These are phyloP conservation scores for Tremella mesenterica DNA, from an alignment of 768 basidiomycete genomes.

Conservation along the genomic window DNA sequence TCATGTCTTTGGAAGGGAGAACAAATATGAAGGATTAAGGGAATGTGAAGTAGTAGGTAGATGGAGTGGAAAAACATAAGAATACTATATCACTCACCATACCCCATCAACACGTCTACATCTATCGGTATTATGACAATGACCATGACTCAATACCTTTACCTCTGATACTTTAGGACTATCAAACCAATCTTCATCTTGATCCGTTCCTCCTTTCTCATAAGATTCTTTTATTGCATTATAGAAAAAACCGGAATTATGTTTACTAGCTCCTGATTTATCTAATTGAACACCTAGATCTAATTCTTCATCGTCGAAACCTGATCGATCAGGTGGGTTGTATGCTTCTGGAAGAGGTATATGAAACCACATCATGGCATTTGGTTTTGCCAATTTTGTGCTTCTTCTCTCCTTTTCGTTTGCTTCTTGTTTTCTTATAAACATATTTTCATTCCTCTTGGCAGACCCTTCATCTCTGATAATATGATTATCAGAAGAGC, in stretches of 20 bases:
- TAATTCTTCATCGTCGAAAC: conserved; percentile 53
- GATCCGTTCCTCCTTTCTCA: conserved; percentile 56
- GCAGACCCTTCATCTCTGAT: no score
- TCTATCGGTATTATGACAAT: conserved; percentile 82
- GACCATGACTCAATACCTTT: conserved; percentile 83
- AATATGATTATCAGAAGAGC: no score
- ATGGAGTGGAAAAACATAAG: no score
- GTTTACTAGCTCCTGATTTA: conserved; percentile 45
- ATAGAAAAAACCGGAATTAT: conserved; percentile 72
- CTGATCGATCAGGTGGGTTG: conserved; percentile 57
- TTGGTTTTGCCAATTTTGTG: conserved; percentile 73
- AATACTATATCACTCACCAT: conserved; percentile 83
- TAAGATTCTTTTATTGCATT: conserved; percentile 64
- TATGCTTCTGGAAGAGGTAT: conserved; percentile 84
- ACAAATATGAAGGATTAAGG: no score
- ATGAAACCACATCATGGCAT: conserved; percentile 96
- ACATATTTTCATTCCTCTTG: no score
- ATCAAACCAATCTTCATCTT: conserved; percentile 34
- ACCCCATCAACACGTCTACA: conserved; percentile 75
- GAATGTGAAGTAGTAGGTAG: no score
- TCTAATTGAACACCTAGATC: conserved; percentile 61
- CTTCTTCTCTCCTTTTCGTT: conserved; percentile 52
- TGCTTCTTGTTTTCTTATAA: no score
- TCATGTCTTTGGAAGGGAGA: no score
- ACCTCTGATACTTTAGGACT: conserved; percentile 56